These are phyloP conservation scores for Gigaspora rosea DNA, from an alignment of 192 early-diverging fungal genomes.

Conservation along the genomic window DNA sequence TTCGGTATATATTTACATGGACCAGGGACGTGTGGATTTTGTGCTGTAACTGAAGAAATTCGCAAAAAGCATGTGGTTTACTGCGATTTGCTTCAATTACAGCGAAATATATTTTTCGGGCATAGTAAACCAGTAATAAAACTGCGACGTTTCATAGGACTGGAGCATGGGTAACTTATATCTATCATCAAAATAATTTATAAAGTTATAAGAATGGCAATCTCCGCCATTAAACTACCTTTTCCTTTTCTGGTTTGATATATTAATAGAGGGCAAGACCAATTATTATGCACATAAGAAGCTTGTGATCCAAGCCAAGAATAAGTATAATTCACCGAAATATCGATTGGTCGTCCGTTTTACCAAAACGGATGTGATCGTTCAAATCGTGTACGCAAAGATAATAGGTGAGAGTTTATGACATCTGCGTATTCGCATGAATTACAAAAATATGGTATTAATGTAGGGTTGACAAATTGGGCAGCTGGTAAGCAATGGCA, in stretches of 20 bases:
- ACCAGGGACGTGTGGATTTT: too few relatives aligned
- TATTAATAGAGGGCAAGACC: constrained; percentile 94
- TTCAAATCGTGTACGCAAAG: constrained; percentile 98
- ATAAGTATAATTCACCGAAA: constrained; percentile 99
- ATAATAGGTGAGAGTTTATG: constrained; percentile 96
- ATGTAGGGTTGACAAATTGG: constrained; percentile 99
- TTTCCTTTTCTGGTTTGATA: not conserved
- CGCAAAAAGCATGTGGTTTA: too few relatives aligned
- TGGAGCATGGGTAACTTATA: too few relatives aligned
- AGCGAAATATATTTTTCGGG: too few relatives aligned
- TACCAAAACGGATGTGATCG: constrained; percentile 97
- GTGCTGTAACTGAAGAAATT: too few relatives aligned
- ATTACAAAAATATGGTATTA: constrained; percentile 92
- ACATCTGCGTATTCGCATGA: constrained; percentile 96
- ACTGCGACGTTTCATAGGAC: too few relatives aligned
- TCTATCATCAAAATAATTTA: too few relatives aligned
- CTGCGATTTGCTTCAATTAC: too few relatives aligned
- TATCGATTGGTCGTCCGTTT: constrained; percentile 99
- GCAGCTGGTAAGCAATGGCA: constrained; percentile 59
- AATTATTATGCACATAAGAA: constrained; percentile 99
- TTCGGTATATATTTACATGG: too few relatives aligned
- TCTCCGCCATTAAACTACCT: too few relatives aligned
- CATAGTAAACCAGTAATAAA: too few relatives aligned
- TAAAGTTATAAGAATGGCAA: too few relatives aligned
- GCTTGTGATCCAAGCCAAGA: constrained; percentile 99